A percentile compares a stretch with the other conserved stretches of the same genome.
These are phyloP conservation scores for Candida albicans DNA, from an alignment of 1,139 yeast genomes.

Conservation along the genomic window DNA sequence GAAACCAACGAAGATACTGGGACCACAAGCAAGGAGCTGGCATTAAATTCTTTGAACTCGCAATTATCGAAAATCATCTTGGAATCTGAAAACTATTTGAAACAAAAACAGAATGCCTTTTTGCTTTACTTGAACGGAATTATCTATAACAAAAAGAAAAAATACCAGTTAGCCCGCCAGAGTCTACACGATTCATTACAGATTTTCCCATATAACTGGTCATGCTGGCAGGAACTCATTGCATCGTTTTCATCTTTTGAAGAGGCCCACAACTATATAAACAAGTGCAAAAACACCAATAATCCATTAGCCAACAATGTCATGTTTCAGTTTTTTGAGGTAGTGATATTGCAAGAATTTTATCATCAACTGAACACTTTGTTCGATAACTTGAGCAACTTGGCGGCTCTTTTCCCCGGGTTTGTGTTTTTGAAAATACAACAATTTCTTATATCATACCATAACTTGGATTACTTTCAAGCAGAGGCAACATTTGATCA, in stretches of 20 bases:
- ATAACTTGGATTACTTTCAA: conserved; percentile 73
- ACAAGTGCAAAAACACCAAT: conserved; percentile 28
- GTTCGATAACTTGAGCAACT: conserved; percentile 45
- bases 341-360: conserved; percentile 76
- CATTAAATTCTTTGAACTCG: conserved; percentile 22
- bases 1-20: conserved; percentile 7
- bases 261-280: conserved; percentile 54
- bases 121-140: conserved; percentile 70
- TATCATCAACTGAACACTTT: conserved; percentile 63
- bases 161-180: conserved; percentile 57
- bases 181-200: conserved; percentile 58
- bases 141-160: conserved; percentile 62
- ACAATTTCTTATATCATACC: conserved; percentile 77
- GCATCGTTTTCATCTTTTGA: conserved; percentile 64
- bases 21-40: conserved; percentile 13
- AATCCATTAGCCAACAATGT: conserved; percentile 26
- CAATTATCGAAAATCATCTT: conserved; percentile 44
- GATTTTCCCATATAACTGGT: conserved; percentile 85
- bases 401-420: conserved; percentile 60
- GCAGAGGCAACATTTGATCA: conserved; percentile 82
- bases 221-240: conserved; percentile 85
- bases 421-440: conserved; percentile 78
- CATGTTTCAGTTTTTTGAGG: conserved; percentile 69
- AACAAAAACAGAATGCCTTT: conserved; percentile 51
- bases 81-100: conserved; percentile 33